Evolutionary conservation across 768 basidiomycete species (phyloP), one percentile per base, ranked within the genome.

Genomic region (Lactarius akahatsu): DNA sequence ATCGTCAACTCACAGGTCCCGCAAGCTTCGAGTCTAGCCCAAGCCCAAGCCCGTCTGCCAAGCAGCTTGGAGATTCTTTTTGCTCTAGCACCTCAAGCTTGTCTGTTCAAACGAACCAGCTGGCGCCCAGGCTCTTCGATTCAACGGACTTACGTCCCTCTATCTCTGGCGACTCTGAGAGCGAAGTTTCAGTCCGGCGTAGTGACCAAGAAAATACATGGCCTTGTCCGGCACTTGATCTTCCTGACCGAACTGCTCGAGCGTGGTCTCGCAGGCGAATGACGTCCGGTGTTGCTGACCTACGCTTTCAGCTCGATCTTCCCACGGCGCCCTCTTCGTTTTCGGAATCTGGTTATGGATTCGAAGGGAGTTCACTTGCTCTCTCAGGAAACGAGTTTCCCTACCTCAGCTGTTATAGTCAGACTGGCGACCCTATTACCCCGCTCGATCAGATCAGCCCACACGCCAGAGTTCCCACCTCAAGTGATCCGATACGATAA

Each of bases 261-360:
- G 76, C 76, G 45, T 72, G 76, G 66, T 76, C 79, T 26, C 73
- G 70, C 63, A 73, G 74, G n/a, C 77, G 74, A 23, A 69, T 76
- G 41, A 66, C 75, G 57, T 74, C 76, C 20, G 77, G 76, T 28
- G 70, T 72, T 52, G 72, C 78, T 55, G 45, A 61, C 23, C 66
- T 74, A 11, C 62, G 62, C 43, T 68, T 71, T 58, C 74, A 72
- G 26, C 50, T 69, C 54, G 72, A 72, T 18, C 65, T 69, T 16
- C 72, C 71, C 62, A 66, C 71, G 55, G 68, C 34, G 34, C 69
- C 65, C 52, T 67, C 26, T 52, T 52, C 66, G 63, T 41, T 64
- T 69, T 58, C 64, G 62, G 54, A 71, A 34, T 67, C 71, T 70
- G 50, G 60, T 71, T 55, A 61, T 69, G 36, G 62, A 62, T 47